phyloP scores from a whole-genome alignment of 345 rosid genomes.

The Citrus australasica region DNA sequence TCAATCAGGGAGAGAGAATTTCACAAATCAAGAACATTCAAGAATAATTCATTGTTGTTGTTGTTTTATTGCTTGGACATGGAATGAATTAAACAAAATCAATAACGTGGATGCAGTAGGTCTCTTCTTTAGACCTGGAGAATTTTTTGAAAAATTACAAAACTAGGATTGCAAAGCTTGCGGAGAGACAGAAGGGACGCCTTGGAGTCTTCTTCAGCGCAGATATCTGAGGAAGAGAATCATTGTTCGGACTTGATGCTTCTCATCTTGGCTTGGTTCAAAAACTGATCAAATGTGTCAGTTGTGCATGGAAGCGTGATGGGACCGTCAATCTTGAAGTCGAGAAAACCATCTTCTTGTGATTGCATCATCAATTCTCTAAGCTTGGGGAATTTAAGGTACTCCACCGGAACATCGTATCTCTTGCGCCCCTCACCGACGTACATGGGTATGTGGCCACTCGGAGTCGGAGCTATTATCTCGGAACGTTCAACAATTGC shows the following conservation, averaged over 20 bases:
- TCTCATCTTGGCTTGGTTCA: neutral
- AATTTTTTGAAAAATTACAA: no score
- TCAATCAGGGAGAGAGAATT: no score
- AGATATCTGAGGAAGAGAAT: no score
- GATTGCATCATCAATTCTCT: neutral
- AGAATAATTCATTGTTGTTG: no score
- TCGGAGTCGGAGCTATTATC: neutral
- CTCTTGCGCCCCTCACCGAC: conserved; percentile 6
- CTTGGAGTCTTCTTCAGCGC: no score
- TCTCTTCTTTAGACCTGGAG: no score
- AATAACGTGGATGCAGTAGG: no score
- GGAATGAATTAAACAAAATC: no score
- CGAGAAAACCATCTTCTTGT: neutral
- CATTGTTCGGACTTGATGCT: neutral
- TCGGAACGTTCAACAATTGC: neutral
- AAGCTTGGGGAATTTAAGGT: neutral
- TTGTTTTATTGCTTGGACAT: no score
- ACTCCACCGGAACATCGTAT: neutral
- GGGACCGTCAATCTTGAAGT: neutral
- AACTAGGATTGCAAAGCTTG: no score
- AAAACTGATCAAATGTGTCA: neutral
- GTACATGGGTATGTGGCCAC: neutral
- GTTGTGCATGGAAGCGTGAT: neutral
- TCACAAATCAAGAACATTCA: no score
- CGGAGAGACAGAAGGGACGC: no score